phyloP scores from a whole-genome alignment of 1,139 yeast species.

The Saccharomyces hybrid region DNA sequence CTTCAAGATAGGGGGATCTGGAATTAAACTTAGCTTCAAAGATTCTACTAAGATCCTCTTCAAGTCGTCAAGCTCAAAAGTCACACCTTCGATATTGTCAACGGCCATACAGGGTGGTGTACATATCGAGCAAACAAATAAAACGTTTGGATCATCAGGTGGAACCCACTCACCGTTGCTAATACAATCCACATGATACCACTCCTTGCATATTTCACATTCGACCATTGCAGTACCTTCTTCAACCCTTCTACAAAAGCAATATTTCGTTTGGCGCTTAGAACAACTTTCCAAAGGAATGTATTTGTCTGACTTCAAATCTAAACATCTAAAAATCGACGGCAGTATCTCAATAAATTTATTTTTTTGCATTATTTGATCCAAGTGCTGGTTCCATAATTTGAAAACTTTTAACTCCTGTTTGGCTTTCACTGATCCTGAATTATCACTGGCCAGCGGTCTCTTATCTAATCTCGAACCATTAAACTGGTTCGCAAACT shows the following conservation, averaged over 20 bases:
- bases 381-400: slow-evolving; percentile 41
- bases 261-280: slow-evolving; percentile 37
- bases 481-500: not conserved
- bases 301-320: slow-evolving; percentile 35
- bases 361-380: slow-evolving; percentile 34
- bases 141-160: slow-evolving; percentile 34
- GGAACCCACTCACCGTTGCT: slow-evolving; percentile 34
- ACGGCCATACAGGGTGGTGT: slow-evolving; percentile 29
- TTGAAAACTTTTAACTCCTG: slow-evolving; percentile 25
- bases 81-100: slow-evolving; percentile 29
- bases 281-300: slow-evolving; percentile 10
- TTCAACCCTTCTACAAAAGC: slow-evolving; percentile 64
- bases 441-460: not conserved
- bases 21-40: slow-evolving; percentile 34
- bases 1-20: slow-evolving; percentile 36
- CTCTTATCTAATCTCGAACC: slow-evolving; percentile 4
- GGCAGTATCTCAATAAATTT: slow-evolving; percentile 16
- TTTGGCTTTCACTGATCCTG: slow-evolving; percentile 4
- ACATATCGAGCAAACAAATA: slow-evolving; percentile 64
- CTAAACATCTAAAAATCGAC: slow-evolving; percentile 31
- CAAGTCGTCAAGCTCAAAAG: slow-evolving; percentile 35
- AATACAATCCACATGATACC: slow-evolving; percentile 72
- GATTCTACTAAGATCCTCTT: slow-evolving; percentile 32
- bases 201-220: slow-evolving; percentile 71
- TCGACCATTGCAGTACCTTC: slow-evolving; percentile 64